These are phyloP conservation scores for Lithocarpus polystachyus DNA, from an alignment of 306 rosid species.

Conservation along the genomic window DNA sequence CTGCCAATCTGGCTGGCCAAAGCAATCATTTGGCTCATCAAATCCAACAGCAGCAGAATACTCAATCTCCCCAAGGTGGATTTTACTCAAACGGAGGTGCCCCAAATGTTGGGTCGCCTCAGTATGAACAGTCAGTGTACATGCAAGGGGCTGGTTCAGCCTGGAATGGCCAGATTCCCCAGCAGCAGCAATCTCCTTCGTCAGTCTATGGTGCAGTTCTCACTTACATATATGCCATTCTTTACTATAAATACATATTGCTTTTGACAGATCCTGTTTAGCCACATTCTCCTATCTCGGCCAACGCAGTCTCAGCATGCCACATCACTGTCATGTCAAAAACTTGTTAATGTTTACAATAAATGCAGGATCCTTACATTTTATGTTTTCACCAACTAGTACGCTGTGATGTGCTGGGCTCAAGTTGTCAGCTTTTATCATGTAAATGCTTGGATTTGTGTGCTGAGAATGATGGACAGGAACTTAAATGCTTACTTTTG, in stretches of 20 bases:
- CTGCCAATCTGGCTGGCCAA: conserved; percentile 45
- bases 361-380: conserved; percentile 5
- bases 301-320: conserved; percentile 4
- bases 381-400: conserved; percentile 2
- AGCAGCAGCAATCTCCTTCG: conserved; percentile 59
- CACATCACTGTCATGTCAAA: conserved; percentile 5
- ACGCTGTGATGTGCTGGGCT: conserved; percentile 13
- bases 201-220: conserved; percentile 60
- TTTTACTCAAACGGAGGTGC: conserved; percentile 56
- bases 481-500: conserved; percentile 15
- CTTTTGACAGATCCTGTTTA: conserved; percentile 23
- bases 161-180: conserved; percentile 79
- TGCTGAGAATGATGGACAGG: background rate
- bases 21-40: conserved; percentile 42
- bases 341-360: background rate
- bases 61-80: conserved; percentile 61
- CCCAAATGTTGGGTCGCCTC: conserved; percentile 59
- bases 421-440: conserved; percentile 20
- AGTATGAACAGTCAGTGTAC: conserved; percentile 56
- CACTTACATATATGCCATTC: conserved; percentile 23
- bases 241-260: background rate
- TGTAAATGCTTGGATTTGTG: conserved; percentile 11
- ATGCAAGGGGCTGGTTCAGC: conserved; percentile 54
- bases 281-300: conserved; percentile 19
- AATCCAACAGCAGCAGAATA: conserved; percentile 53